A percentile compares a stretch with the other conserved stretches of the same genome.
Conservation (phyloP, 2,329 filamentous ascomycete genomes). For the Calonectria pauciramosa region DNA sequence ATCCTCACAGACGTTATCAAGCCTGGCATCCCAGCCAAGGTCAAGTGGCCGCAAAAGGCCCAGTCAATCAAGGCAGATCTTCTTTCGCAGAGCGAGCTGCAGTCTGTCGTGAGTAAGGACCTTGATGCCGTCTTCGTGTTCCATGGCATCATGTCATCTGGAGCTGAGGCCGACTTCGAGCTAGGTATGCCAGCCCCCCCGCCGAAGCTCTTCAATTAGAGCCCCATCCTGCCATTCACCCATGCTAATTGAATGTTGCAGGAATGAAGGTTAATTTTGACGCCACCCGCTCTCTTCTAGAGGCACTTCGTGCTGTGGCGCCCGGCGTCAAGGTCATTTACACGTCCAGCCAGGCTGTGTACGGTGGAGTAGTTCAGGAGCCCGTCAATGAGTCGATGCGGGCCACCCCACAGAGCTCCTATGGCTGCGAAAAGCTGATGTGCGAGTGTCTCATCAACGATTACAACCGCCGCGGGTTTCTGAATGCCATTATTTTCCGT, state of each 20-base stretch:
- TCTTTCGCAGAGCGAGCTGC: constrained; percentile 6
- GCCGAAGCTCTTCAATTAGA: background rate
- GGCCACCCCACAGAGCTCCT: constrained; percentile 69
- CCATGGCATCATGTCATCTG: constrained; percentile 75
- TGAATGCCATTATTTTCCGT: constrained; percentile 68
- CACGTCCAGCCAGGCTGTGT: constrained; percentile 71
- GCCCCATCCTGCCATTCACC: background rate
- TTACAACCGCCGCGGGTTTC: constrained; percentile 61
- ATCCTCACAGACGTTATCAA: constrained; percentile 68
- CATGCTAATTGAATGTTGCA: background rate
- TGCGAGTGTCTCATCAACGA: constrained; percentile 57
- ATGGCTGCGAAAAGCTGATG: constrained; percentile 73
- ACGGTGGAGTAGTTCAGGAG: constrained; percentile 64
- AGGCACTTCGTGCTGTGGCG: constrained; percentile 58
- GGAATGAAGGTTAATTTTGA: constrained; percentile 66
- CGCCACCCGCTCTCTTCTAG: constrained; percentile 65
- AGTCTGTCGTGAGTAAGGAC: constrained; percentile 36
- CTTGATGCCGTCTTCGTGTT: constrained; percentile 68
- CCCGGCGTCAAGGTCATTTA: constrained; percentile 69
- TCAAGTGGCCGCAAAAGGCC: constrained; percentile 47
- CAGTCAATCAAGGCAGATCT: constrained; percentile 29
- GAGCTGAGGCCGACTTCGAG: constrained; percentile 70
- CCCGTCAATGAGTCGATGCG: constrained; percentile 58
- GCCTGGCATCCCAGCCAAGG: constrained; percentile 58
- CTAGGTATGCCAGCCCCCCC: constrained; percentile 50